Base-by-base conservation (phyloP, 73 alveolate species). In the Diophrys sp. region DNA sequence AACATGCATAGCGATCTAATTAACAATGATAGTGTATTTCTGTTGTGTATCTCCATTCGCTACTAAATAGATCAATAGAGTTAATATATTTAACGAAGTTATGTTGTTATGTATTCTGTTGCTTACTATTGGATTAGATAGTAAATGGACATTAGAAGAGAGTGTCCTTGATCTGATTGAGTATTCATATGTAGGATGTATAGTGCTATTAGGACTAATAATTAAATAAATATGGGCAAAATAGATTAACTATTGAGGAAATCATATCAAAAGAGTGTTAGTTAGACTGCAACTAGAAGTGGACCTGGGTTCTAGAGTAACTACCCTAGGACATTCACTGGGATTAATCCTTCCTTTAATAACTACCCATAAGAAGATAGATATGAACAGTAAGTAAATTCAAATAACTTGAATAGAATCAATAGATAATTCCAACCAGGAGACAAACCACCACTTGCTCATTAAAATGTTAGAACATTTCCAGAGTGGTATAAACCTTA, bases 401-500 rank as follows among this genome's bases (percentile, higher is more conserved):
- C 62, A 5, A 5, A 11, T 44, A 44, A 44, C 62, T 44, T 44
- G 18, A 44, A 5, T 18, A 44, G 62, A 44, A 84, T 84, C 31
- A 29, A 84, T 54, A 68, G 92, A 54, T 32, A 77, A 23, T 70
- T 76, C 55, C n/a, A 34, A 26, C 68, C 23, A 26, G 92, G 92
- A 33, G 88, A 80, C n/a, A n/a, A 1, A 14, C 84, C 92, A 0
- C 87, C 85, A 26, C 23, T 28, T 2, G 92, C 92, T 71, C 78
- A 84, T 72, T 71, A 78, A 28, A 84, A 84, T 56, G 33, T 33
- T 23, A 77, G 92, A 77, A 56, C 32, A 29, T 84, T 77, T 84
- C 92, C 92, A 1, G 92, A 68, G 68, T 84, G 92, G 92, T 84
- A 84, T 67, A 84, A 78, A 44, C 92, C 92, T 28, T 84, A 68